These are phyloP conservation scores for Podila clonocystis DNA, from an alignment of 192 early-diverging fungal species.

Conservation along the genomic window DNA sequence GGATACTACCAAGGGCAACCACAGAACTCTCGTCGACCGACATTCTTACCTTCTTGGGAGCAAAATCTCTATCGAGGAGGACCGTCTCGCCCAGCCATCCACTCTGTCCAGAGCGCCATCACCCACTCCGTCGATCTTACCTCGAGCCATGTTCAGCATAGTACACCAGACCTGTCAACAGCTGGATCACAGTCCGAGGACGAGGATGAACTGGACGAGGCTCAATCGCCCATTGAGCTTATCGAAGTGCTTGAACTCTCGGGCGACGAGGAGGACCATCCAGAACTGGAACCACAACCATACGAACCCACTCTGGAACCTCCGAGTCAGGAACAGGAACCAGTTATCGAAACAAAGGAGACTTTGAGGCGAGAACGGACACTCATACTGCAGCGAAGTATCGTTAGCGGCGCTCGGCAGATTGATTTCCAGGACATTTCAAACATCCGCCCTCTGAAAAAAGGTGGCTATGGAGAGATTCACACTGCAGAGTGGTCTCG, in stretches of 20 bases:
- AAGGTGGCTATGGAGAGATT: constrained; percentile 45
- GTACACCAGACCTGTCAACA: constrained; percentile 29
- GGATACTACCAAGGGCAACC: neutral
- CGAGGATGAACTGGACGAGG: constrained; percentile 23
- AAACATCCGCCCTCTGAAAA: constrained; percentile 35
- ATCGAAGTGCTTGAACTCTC: constrained; percentile 14
- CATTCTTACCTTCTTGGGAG: constrained; percentile 2
- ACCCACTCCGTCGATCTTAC: constrained; percentile 13
- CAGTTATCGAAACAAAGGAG: constrained; percentile 35
- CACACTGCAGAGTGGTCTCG: constrained; percentile 48
- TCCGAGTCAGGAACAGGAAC: neutral
- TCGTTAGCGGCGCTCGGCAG: constrained; percentile 23
- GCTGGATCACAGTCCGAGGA: constrained; percentile 31
- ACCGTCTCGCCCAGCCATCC: neutral
- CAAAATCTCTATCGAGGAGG: neutral
- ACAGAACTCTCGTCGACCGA: neutral
- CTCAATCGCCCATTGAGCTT: constrained; percentile 12
- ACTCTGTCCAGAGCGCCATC: constrained; percentile 13
- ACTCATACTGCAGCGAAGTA: constrained; percentile 25
- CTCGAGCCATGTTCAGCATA: constrained; percentile 15
- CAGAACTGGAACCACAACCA: neutral
- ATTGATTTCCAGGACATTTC: constrained; percentile 38
- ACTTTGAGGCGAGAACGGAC: constrained; percentile 41
- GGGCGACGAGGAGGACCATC: neutral
- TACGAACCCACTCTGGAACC: neutral